These are phyloP conservation scores for Salvia splendens DNA, from an alignment of 257 asterid genomes.

Conservation along the genomic window DNA sequence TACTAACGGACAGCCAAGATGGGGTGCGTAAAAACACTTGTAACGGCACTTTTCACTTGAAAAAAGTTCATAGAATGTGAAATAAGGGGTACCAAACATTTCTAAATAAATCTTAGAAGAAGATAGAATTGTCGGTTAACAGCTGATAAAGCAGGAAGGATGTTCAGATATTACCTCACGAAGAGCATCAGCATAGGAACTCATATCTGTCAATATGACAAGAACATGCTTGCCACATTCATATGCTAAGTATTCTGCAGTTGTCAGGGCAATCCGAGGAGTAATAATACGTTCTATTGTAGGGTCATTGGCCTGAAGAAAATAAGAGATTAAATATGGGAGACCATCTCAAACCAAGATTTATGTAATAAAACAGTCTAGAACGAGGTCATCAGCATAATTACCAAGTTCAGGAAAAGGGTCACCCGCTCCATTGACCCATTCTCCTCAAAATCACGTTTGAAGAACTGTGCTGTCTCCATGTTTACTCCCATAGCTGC, in stretches of 20 bases:
- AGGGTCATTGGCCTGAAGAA: constrained; percentile 90
- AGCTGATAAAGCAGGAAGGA: constrained; percentile 13
- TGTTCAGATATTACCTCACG: constrained; percentile 74
- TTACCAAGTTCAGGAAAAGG: constrained; percentile 89
- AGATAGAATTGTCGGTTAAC: not conserved
- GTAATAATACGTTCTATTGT: constrained; percentile 95
- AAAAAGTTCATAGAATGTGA: constrained; percentile 1
- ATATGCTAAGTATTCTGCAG: constrained; percentile 94
- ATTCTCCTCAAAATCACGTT: constrained; percentile 98
- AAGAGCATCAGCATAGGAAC: constrained; percentile 98
- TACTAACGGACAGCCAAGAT: not conserved
- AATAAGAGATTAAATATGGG: constrained; percentile 34
- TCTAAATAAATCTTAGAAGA: not conserved
- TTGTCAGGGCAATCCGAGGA: constrained; percentile 95
- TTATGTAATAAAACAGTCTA: constrained; percentile 1
- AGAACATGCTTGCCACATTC: constrained; percentile 99
- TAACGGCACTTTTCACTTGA: constrained; percentile 2
- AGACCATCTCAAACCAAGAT: constrained; percentile 18
- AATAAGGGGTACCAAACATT: constrained; percentile 1
- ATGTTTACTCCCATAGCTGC: constrained; percentile 99
- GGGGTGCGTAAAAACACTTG: constrained; percentile 7
- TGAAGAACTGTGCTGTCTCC: constrained; percentile 98
- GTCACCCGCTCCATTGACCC: constrained; percentile 99
- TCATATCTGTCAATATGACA: constrained; percentile 98
- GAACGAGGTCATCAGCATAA: not conserved